Evolutionary conservation across 176 grass and related monocot genomes (phyloP).

Genomic region (Oryza meridionalis): DNA sequence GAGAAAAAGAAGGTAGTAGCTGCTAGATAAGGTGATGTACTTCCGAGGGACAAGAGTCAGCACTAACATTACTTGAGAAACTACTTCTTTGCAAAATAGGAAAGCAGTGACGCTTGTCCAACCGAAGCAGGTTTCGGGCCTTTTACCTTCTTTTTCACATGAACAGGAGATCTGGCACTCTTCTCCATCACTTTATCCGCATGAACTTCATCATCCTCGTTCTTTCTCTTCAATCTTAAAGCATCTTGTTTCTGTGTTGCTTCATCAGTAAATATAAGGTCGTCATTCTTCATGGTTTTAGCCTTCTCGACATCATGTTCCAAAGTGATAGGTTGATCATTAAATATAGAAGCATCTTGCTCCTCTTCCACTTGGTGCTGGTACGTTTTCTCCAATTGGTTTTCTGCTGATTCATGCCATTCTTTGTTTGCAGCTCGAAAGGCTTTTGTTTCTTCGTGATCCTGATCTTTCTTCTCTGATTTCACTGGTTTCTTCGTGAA

Average conservation of each 20-base stretch:
- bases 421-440: conserved; percentile 38
- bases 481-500: conserved; percentile 62
- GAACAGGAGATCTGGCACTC: neutral
- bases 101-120: conserved; percentile 72
- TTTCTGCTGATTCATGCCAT: conserved; percentile 30
- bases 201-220: conserved; percentile 41
- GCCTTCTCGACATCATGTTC: conserved; percentile 25
- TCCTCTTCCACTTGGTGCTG: conserved; percentile 16
- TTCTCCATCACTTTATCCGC: conserved; percentile 16
- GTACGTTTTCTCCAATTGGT: conserved; percentile 21
- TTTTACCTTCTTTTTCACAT: conserved; percentile 57
- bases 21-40: neutral
- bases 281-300: conserved; percentile 33
- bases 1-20: too few relatives aligned
- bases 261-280: neutral
- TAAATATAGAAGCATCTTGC: conserved; percentile 23
- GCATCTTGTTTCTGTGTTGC: neutral
- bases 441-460: conserved; percentile 27
- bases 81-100: conserved; percentile 75
- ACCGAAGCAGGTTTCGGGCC: conserved; percentile 43
- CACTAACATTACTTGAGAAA: neutral
- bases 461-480: neutral
- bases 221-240: conserved; percentile 59
- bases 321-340: conserved; percentile 37
- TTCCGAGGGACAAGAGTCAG: neutral